Base-by-base conservation (phyloP, 257 asterid species). In the Leptodermis oblonga region DNA sequence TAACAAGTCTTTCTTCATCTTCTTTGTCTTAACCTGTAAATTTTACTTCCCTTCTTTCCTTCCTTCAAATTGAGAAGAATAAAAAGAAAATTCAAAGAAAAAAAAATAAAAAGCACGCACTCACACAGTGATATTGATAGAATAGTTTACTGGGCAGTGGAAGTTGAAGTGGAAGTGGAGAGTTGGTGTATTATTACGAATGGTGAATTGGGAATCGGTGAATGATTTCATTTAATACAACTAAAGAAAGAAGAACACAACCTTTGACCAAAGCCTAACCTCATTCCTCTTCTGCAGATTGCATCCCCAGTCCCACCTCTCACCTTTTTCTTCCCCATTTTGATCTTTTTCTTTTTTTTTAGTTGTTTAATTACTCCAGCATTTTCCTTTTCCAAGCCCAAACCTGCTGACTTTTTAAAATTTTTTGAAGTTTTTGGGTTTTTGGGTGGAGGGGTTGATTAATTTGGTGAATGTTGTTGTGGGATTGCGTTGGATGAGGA, bases 261-360 rank as follows among this genome's bases (percentile, higher is more conserved):
- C 74, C 71, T 74, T 78, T 74, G 82, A 78, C 83, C 42, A 56
- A 41, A 69, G 56, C 68, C 34, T 33, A 64, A 41, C 52, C 71
- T 68, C 65, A 54, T 28, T 53, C 11, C 46, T 20, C 68, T n/a
- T 43, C 30, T 71, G 30, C 42, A 2, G 55, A 17, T 17, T 30
- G 37, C 62, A 22, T 7, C 31, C 70, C 58, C 66, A 54, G 22
- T 22, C 23, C 31, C 13, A 4, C 25, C 22, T 56, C 41, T 28
- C 17, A 7, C 49, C 46, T 46, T 48, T 62, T 62, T 31, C 71
- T 11, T 67, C 41, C 49, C 25, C 9, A 7, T 33, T 26, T 37
- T 52, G 36, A 10, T 22, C 63, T 20, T 62, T 52, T 1, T 41
- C 13, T 11, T 37, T 4, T 59, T 59, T 31, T 3, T 56, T 41